Evolutionary conservation across 495 filamentous ascomycete genomes (phyloP).

Genomic region (Penicillium roqueforti): DNA sequence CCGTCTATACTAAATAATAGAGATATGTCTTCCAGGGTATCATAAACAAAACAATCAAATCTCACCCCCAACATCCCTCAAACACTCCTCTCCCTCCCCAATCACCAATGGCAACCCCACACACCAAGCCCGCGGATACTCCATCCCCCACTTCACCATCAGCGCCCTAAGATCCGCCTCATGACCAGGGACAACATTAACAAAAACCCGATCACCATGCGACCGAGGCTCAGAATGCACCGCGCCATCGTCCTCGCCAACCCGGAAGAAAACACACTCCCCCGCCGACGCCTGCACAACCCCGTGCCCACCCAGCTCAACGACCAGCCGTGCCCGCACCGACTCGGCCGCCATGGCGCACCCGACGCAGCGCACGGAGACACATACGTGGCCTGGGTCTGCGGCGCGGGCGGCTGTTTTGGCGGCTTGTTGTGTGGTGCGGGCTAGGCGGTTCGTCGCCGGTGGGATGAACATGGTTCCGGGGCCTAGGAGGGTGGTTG

Average conservation of each 20-base stretch:
- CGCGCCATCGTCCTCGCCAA: slow-evolving; percentile 23
- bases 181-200: slow-evolving; percentile 25
- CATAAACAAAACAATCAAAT: neutral
- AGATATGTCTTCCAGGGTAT: neutral
- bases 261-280: slow-evolving; percentile 24
- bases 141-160: slow-evolving; percentile 29
- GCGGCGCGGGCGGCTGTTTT: slow-evolving; percentile 9
- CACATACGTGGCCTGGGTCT: slow-evolving; percentile 15
- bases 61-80: slow-evolving; percentile 14
- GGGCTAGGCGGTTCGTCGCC: slow-evolving; percentile 3
- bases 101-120: slow-evolving; percentile 15
- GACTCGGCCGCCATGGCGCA: slow-evolving; percentile 22
- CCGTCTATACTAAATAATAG: neutral
- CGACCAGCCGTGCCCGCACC: slow-evolving; percentile 12
- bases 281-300: slow-evolving; percentile 14
- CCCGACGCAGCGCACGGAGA: slow-evolving; percentile 21
- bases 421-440: slow-evolving; percentile 9
- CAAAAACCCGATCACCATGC: slow-evolving; percentile 24
- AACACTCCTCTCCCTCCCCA: slow-evolving; percentile 7
- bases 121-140: slow-evolving; percentile 28
- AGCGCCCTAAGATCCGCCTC: slow-evolving; percentile 18
- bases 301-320: slow-evolving; percentile 2
- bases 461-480: slow-evolving; percentile 23
- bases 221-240: slow-evolving; percentile 24
- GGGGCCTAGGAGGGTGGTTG: slow-evolving; percentile 25